Evolutionary conservation across 1,284 basidiomycete genomes (phyloP).

Genomic region (Heterobasidion parviporum): DNA sequence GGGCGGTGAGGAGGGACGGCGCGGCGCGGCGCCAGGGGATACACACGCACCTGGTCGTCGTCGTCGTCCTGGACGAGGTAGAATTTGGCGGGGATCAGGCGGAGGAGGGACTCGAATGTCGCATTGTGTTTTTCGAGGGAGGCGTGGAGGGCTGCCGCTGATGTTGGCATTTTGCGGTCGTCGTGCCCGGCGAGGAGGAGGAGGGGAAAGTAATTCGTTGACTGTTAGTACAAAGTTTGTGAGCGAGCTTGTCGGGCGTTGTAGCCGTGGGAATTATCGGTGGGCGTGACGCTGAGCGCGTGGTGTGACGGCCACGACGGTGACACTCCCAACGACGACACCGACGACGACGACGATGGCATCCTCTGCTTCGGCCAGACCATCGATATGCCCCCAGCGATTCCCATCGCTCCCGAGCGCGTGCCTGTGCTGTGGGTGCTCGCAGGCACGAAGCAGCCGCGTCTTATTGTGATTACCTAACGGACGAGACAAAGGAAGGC

Average conservation of each 20-base stretch:
- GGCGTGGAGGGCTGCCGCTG: slow-evolving; percentile 41
- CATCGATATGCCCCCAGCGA: background rate
- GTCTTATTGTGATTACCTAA: slow-evolving; percentile 14
- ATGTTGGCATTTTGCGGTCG: slow-evolving; percentile 35
- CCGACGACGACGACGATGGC: too few species aligned
- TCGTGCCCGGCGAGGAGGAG: background rate
- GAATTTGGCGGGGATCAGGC: slow-evolving; percentile 82
- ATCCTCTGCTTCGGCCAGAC: too few species aligned
- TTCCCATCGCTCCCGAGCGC: background rate
- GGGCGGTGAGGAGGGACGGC: background rate
- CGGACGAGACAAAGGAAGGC: background rate
- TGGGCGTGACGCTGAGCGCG: too few species aligned
- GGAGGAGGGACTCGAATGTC: slow-evolving; percentile 73
- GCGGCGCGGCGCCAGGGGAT: too few species aligned
- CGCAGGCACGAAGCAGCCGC: background rate
- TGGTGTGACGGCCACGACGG: too few species aligned
- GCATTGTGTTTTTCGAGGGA: slow-evolving; percentile 80
- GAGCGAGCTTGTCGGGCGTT: too few species aligned
- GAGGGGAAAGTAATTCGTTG: background rate
- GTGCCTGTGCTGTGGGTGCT: background rate
- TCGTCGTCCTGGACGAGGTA: slow-evolving; percentile 69
- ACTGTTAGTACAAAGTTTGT: too few species aligned
- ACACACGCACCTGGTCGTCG: slow-evolving; percentile 51
- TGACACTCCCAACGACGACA: too few species aligned
- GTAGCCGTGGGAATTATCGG: too few species aligned